Base-by-base conservation (phyloP, 176 grass and related monocot genomes). In the Aegilops umbellulata region DNA sequence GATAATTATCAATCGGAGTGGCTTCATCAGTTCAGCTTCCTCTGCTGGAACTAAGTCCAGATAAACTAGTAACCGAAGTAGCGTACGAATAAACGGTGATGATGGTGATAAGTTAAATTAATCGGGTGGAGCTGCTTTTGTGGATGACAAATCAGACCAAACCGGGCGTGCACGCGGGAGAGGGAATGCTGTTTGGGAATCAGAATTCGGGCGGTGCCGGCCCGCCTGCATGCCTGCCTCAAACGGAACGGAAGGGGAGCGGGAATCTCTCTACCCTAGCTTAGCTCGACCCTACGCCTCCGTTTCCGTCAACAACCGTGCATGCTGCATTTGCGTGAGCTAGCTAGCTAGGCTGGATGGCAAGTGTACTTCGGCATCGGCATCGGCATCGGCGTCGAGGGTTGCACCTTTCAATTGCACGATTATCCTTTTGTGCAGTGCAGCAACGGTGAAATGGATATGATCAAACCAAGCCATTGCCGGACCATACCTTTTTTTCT, bases 161-260 rank as follows among this genome's bases (percentile, higher is more conserved):
- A 47, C 74, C 44, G 25, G 44, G 72, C 41, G 31, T 11, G 23
- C 38, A 29, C 6, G 34, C 76, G 16, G 77, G 29, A 34, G 51
- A 34, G 47, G 12, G 12, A 77, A 11, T 51, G 24, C 15, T 55
- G 39, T 46, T 32, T 7, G 62, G 2, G 79, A 81, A 51, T 81
- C 41, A 12, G 63, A 81, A 81, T 51, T 81, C 62, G 63, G 62
- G 32, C 39, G n/a, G n/a, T n/a, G n/a, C n/a, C n/a, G n/a, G n/a
- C n/a, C n/a, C n/a, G n/a, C n/a, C n/a, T n/a, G 72, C 42, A 7
- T 23, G 70, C 39, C 10, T 42, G 39, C 47, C 47, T 24, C 13
- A 14, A 42, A 3, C 7, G 7, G 73, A 76, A 30, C 15, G 9
- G 44, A 20, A 76, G 14, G 24, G 71, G 8, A 51, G 17, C 10